Conservation (phyloP, 2,329 filamentous ascomycete genomes). For the Fusarium tanahbumbuense region DNA sequence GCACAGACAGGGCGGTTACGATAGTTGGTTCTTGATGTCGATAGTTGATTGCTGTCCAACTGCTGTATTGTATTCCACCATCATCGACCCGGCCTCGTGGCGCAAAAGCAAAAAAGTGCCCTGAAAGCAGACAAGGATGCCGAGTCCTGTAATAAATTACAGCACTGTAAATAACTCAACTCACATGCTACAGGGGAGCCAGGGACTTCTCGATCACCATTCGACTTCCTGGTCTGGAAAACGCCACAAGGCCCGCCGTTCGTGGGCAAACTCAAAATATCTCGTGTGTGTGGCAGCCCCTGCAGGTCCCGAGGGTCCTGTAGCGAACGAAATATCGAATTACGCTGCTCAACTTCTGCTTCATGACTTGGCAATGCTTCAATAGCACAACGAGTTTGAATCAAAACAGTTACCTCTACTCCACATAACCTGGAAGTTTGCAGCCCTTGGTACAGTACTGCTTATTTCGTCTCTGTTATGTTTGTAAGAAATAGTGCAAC, state of each 20-base stretch:
- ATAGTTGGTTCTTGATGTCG: not conserved
- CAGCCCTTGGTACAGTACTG: not conserved
- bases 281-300: slow-evolving; percentile 37
- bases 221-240: slow-evolving; percentile 30
- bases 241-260: slow-evolving; percentile 44
- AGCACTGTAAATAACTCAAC: slow-evolving; percentile 30
- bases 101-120: slow-evolving; percentile 13
- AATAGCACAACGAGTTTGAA: slow-evolving; percentile 24
- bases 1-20: slow-evolving; percentile 1
- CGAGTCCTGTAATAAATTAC: not conserved
- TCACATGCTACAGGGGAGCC: slow-evolving; percentile 12
- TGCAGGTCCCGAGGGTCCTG: slow-evolving; percentile 35
- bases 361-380: slow-evolving; percentile 36
- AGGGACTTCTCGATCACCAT: slow-evolving; percentile 15
- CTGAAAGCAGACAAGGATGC: slow-evolving; percentile 1
- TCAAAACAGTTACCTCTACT: slow-evolving; percentile 29
- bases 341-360: slow-evolving; percentile 15
- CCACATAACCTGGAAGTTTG: slow-evolving; percentile 3
- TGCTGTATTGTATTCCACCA: not conserved
- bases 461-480: slow-evolving; percentile 1
- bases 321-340: slow-evolving; percentile 20
- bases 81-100: not conserved
- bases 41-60: not conserved
- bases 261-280: slow-evolving; percentile 33
- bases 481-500: not conserved